These are phyloP conservation scores for Cyclotella sp. DNA, from an alignment of 108 stramenopile species.

Conservation along the genomic window DNA sequence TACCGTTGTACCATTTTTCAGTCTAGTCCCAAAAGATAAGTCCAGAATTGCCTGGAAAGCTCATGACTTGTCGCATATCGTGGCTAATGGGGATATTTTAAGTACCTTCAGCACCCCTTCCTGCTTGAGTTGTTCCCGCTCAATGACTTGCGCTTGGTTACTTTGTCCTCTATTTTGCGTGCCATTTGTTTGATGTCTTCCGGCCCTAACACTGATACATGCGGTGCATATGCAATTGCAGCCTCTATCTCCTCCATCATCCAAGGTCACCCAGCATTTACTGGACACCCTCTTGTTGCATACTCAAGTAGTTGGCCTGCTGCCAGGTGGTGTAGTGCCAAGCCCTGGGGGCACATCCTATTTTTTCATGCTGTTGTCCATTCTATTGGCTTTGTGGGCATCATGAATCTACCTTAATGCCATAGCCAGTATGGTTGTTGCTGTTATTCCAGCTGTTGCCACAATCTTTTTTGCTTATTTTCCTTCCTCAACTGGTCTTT, in stretches of 20 bases:
- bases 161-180: background rate
- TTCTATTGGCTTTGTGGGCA: background rate
- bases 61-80: slow-evolving; percentile 26
- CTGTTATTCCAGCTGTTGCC: background rate
- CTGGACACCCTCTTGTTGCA: slow-evolving; percentile 5
- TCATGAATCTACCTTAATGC: background rate
- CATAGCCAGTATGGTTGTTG: background rate
- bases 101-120: background rate
- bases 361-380: background rate
- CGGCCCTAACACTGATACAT: background rate
- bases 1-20: background rate
- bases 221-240: background rate
- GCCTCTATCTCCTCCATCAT: background rate
- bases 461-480: background rate
- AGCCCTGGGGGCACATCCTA: too few species aligned
- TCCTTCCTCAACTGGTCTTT: background rate
- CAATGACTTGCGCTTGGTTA: slow-evolving; percentile 13
- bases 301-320: too few species aligned
- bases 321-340: too few species aligned
- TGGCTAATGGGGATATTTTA: too few species aligned
- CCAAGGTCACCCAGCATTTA: background rate
- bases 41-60: slow-evolving; percentile 10
- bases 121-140: slow-evolving; percentile 5
- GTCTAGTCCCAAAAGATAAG: slow-evolving; percentile 15
- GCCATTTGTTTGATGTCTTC: background rate